A percentile compares a stretch with the other conserved stretches of the same genome.
Evolutionary conservation across 352 stramenopile genomes (phyloP).

Genomic region (Phytophthora idaei): DNA sequence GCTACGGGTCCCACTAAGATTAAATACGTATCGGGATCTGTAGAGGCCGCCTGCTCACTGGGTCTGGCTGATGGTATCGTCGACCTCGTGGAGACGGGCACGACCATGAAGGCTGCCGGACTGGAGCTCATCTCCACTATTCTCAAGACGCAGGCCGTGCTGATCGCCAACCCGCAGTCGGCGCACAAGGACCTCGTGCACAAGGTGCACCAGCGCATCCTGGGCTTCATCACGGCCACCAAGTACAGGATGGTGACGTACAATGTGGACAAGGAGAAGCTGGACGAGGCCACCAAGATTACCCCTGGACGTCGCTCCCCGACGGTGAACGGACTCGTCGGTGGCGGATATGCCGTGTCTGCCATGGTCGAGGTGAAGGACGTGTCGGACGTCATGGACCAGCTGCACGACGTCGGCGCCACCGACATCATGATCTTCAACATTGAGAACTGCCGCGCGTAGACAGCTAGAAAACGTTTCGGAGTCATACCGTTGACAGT

Average conservation of each 20-base stretch:
- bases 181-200: conserved; percentile 69
- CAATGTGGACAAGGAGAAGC: conserved; percentile 93
- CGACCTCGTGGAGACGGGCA: conserved; percentile 98
- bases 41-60: conserved; percentile 97
- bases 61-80: conserved; percentile 98
- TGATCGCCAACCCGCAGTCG: conserved; percentile 90
- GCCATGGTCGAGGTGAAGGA: conserved; percentile 92
- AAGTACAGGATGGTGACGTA: conserved; percentile 99
- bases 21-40: conserved; percentile 97
- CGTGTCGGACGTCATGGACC: conserved; percentile 95
- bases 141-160: conserved; percentile 91
- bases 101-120: conserved; percentile 97
- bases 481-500: conserved; percentile 14
- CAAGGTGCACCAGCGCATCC: conserved; percentile 93
- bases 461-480: conserved; percentile 28
- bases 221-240: conserved; percentile 96
- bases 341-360: conserved; percentile 89
- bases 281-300: conserved; percentile 89
- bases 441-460: conserved; percentile 94
- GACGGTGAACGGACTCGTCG: conserved; percentile 92
- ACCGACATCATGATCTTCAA: conserved; percentile 97
- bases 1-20: conserved; percentile 81
- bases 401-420: conserved; percentile 94
- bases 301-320: conserved; percentile 95
- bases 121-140: conserved; percentile 96